Evolutionary conservation across 1,284 basidiomycete species (phyloP), one percentile per base, ranked within the genome.

Genomic region (Paramarasmius palmivorus): DNA sequence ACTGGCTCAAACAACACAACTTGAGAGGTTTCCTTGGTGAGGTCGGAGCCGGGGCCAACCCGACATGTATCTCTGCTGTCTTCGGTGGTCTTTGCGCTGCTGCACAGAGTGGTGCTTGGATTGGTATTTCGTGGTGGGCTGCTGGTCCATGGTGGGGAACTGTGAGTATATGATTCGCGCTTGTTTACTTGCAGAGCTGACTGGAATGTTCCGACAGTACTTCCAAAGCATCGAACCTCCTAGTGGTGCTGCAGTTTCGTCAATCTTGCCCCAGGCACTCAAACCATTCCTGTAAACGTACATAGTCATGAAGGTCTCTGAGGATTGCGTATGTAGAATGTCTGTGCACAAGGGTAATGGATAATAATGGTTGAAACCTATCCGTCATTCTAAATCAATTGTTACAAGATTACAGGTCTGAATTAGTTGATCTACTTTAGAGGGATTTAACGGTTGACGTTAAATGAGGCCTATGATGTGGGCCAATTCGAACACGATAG

Each of bases 21-120:
- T 65, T 84, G 61, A 84, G 82, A 68, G 83, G 83, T 36, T 82
- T 84, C 75, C 71, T 86, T 42, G 83, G 84, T 52, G 84, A 86
- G 63, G 76, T 85, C 44, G 83, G 83, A 57, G 76, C 78, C 39
- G 83, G 83, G 1, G 79, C 75, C 51, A 84, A 85, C 64, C 47
- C 60, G 9, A 57, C 49, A n/a, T 65, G 67, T 40, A 64, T 60
- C 32, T 45, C 68, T n/a, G 82, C 83, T 38, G 70, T 85, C 25
- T 72, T 79, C 57, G 77, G 81, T 49, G 81, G 80, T 25, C 63
- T 86, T 29, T 84, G 82, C 68, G 61, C 74, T 39, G 77, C 86
- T 77, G 83, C 84, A 63, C 69, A 78, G 60, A 74, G 76, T 36
- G 81, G 79, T 61, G 79, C 77, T 10, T 85, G 83, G 83, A 66